phyloP scores from a whole-genome alignment of 768 basidiomycete genomes.

The Saitozyma podzolica region DNA sequence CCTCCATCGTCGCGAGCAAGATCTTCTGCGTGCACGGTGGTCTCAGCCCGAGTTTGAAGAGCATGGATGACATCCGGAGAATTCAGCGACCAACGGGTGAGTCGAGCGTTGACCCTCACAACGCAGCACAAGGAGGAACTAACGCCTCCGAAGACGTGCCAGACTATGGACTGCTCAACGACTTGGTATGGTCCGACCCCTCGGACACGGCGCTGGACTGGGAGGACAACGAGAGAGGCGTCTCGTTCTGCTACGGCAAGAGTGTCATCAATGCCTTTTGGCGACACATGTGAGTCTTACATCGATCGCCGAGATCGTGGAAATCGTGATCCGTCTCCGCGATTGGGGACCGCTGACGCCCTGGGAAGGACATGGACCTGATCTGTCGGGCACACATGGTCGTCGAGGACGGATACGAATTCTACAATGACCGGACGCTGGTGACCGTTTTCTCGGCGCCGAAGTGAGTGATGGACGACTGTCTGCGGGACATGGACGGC shows the following conservation, averaged over 20 bases:
- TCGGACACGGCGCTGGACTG: slow-evolving; percentile 96
- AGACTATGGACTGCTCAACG: slow-evolving; percentile 95
- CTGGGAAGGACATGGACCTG: slow-evolving; percentile 80
- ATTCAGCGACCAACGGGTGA: slow-evolving; percentile 84
- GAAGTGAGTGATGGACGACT: slow-evolving; percentile 63
- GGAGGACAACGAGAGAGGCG: slow-evolving; percentile 99
- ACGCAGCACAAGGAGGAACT: not conserved
- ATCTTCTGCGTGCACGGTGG: slow-evolving; percentile 99
- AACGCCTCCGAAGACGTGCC: slow-evolving; percentile 68
- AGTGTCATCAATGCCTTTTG: slow-evolving; percentile 94
- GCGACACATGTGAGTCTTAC: slow-evolving; percentile 53
- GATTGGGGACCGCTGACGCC: slow-evolving; percentile 11
- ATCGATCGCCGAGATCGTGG: not conserved
- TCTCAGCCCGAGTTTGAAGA: slow-evolving; percentile 62
- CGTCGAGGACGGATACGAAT: slow-evolving; percentile 93
- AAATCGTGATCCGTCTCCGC: not conserved
- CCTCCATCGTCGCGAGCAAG: slow-evolving; percentile 96
- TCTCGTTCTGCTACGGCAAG: slow-evolving; percentile 99
- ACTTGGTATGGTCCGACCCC: slow-evolving; percentile 96
- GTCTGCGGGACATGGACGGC: not conserved
- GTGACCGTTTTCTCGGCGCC: slow-evolving; percentile 99
- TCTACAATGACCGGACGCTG: slow-evolving; percentile 97
- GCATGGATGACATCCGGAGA: slow-evolving; percentile 97
- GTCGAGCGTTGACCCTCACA: slow-evolving; percentile 5
- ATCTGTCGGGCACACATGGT: slow-evolving; percentile 99